Evolutionary conservation across 2,329 filamentous ascomycete genomes (phyloP), one percentile per base, ranked within the genome.

Genomic region (Onygena corvina): DNA sequence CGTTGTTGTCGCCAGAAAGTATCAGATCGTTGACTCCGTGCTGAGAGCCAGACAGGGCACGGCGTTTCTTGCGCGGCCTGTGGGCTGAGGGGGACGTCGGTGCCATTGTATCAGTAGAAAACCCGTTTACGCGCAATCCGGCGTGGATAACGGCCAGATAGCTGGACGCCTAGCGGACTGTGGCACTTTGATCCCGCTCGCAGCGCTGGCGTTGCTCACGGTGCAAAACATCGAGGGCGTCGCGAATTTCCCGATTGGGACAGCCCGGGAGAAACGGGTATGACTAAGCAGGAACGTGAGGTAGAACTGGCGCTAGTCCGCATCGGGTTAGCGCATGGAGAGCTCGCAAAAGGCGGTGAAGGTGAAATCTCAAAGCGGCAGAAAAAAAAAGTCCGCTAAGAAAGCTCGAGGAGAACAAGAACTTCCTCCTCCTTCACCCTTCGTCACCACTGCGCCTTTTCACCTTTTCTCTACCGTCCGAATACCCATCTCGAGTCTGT

Each of bases 1-100:
- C 64, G 46, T 71, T 68, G 31, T 71, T 69, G 16, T 29, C 42
- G 8, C 14, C n/a, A 16, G 42, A 29, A 11, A 46, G 12, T 16
- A 31, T n/a, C 42, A 71, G 60, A 52, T 68, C 62, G 50, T 68
- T 69, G 27, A 66, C 65, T 50, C 64, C 64, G 34, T 63, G 60
- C 46, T 61, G 59, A 16, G 58, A 57, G 21, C 57, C 47, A 31
- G 53, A 48, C 3, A 60, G 47, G 33, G 61, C 52, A 58, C 66
- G 71, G 58, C 64, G 65, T 64, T 70, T 73, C 60, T 69, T 71
- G 42, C 69, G 67, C 18, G 70, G 68, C 38, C 68, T 67, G 54
- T 70, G 61, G 14, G 65, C 61, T 21, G 57, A 57, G 4, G 59
- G 52, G 49, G 61, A 34, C 54, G 38, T 59, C 54, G 52, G 36